A percentile compares a stretch with the other conserved stretches of the same genome.
Conservation (phyloP, 2,329 filamentous ascomycete species). For the Penicillium corylophilum region DNA sequence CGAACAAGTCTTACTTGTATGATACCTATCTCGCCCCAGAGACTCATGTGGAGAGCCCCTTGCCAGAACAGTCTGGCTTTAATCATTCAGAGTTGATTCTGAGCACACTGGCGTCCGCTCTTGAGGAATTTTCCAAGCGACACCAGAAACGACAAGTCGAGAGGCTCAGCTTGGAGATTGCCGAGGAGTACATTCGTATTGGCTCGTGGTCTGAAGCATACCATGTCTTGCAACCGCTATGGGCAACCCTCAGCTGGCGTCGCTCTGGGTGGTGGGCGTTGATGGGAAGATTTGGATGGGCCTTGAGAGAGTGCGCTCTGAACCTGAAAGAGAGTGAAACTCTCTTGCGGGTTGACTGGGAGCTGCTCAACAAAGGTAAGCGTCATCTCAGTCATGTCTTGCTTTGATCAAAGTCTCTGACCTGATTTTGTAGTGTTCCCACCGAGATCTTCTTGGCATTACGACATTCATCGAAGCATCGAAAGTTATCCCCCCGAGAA, state of each 20-base stretch:
- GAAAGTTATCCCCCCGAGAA: conserved; percentile 36
- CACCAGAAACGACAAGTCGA: conserved; percentile 57
- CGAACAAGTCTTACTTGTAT: conserved; percentile 54
- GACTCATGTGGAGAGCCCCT: conserved; percentile 55
- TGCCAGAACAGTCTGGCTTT: conserved; percentile 45
- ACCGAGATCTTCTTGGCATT: conserved; percentile 34
- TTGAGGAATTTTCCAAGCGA: conserved; percentile 52
- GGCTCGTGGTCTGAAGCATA: conserved; percentile 54
- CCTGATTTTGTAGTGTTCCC: conserved; percentile 33
- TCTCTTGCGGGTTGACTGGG: conserved; percentile 57
- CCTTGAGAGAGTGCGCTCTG: conserved; percentile 54
- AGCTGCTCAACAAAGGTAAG: conserved; percentile 48
- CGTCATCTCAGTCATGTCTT: not conserved
- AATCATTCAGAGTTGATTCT: conserved; percentile 55
- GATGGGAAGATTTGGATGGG: conserved; percentile 54
- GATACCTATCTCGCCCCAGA: conserved; percentile 62
- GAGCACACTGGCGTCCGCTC: conserved; percentile 47
- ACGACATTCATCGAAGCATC: conserved; percentile 51
- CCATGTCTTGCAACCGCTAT: conserved; percentile 52
- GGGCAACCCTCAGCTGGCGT: conserved; percentile 59
- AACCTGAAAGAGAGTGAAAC: conserved; percentile 48
- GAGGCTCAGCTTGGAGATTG: conserved; percentile 55
- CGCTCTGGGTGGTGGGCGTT: conserved; percentile 59
- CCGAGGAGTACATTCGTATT: conserved; percentile 53
- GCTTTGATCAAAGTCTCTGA: not conserved